A percentile compares a stretch with the other conserved stretches of the same genome.
Evolutionary conservation across 257 asterid species (phyloP).

Genomic region (Solanum clarkiae): DNA sequence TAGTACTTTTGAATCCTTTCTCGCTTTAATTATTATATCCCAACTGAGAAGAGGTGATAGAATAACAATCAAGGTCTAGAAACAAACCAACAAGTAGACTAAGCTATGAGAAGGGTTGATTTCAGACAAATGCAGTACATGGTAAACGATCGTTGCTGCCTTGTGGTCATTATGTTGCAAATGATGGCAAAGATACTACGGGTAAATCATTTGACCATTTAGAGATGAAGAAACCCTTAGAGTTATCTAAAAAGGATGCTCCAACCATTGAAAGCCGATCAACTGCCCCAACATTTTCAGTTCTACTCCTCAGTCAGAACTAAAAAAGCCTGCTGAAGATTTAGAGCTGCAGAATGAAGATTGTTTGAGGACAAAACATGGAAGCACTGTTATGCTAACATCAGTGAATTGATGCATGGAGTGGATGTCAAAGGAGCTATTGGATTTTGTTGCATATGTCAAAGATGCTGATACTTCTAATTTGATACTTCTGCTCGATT

Average conservation of each 20-base stretch:
- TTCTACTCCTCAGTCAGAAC: conserved; percentile 23
- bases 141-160: conserved; percentile 16
- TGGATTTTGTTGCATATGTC: conserved; percentile 67
- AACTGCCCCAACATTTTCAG: background rate
- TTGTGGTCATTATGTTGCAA: conserved; percentile 10
- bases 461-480: conserved; percentile 61
- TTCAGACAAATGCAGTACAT: conserved; percentile 7
- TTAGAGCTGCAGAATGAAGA: background rate
- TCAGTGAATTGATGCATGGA: conserved; percentile 13
- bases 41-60: too few species aligned
- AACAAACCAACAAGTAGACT: too few species aligned
- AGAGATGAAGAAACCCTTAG: conserved; percentile 28
- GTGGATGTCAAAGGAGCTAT: conserved; percentile 67
- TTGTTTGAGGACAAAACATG: background rate
- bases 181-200: conserved; percentile 15
- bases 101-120: too few species aligned
- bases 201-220: conserved; percentile 13
- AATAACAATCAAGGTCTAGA: too few species aligned
- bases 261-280: background rate
- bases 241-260: conserved; percentile 11
- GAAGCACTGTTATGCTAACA: conserved; percentile 13
- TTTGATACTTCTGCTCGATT: conserved; percentile 54
- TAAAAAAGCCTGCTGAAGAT: conserved; percentile 12
- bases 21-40: too few species aligned
- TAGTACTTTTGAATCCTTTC: too few species aligned